A percentile compares a stretch with the other conserved stretches of the same genome.
phyloP scores from a whole-genome alignment of 495 filamentous ascomycete genomes.

The Rhypophila decipiens region DNA sequence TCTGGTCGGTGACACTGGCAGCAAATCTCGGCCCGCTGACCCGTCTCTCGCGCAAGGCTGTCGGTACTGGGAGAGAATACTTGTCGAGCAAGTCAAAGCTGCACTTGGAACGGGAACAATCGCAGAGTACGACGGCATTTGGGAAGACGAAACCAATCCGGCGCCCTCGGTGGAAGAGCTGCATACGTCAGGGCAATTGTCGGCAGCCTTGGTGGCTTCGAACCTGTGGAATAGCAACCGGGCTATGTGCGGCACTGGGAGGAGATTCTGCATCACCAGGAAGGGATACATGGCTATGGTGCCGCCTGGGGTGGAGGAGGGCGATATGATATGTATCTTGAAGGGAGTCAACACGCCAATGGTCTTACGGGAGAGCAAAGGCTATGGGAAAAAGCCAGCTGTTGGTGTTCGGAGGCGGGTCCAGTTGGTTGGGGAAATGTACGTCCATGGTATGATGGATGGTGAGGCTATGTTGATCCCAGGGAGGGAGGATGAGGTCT shows the following conservation, averaged over 20 bases:
- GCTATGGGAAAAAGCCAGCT: not conserved
- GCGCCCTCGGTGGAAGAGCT: not conserved
- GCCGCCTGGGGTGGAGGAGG: not conserved
- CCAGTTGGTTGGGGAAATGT: not conserved
- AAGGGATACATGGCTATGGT: conserved; percentile 2
- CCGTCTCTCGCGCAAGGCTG: too few species aligned
- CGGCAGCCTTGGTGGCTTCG: too few species aligned
- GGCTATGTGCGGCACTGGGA: not conserved
- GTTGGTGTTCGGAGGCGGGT: not conserved
- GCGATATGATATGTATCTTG: not conserved
- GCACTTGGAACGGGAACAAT: too few species aligned
- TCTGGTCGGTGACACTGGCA: too few species aligned
- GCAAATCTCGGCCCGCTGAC: too few species aligned
- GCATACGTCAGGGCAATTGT: not conserved
- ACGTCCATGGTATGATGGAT: conserved; percentile 4
- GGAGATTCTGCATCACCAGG: not conserved
- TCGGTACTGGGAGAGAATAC: too few species aligned
- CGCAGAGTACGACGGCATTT: too few species aligned
- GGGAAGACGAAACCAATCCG: not conserved
- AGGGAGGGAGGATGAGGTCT: too few species aligned
- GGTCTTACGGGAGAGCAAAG: not conserved
- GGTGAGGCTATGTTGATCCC: conserved; percentile 3
- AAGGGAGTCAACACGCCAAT: not conserved
- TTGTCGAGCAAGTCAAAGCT: too few species aligned
- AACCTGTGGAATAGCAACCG: conserved; percentile 2